Evolutionary conservation across 768 basidiomycete genomes (phyloP), one percentile per base, ranked within the genome.

Genomic region (Plicaturopsis crispa): DNA sequence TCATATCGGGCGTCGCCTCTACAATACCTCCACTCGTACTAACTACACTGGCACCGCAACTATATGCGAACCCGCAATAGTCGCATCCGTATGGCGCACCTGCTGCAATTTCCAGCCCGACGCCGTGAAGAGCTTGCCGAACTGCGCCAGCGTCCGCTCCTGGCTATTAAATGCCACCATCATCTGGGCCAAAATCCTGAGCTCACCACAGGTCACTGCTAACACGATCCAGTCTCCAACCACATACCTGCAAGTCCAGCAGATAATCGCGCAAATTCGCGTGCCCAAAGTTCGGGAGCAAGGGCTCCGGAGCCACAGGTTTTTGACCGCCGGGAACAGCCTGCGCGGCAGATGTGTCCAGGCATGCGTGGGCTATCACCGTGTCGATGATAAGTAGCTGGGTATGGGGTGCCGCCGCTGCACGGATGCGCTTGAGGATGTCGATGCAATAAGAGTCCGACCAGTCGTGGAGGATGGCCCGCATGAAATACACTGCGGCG

Each of bases 401-500:
- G 2, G 60, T 60, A 1, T 28, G 31, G 0, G 53, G 41, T 2
- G 32, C 19, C 6, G 61, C 59, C 2, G 53, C 57, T 5, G 30
- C 49, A 18, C 56, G 48, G 3, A 62, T 48, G n/a, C 53, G 46
- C 14, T 34, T 24, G 12, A 64, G 50, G 30, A 64, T 57, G 8
- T 34, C 31, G 5, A 28, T 5, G 24, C 36, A 46, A 17, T 48
- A 19, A 0, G 38, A 43, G 38, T 59, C 54, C 5, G 52, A 33
- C 60, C 60, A 61, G 44, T 64, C 55, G 42, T 64, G 62, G 20
- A 54, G 26, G 24, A 59, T 56, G 26, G 38, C 33, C 10, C 59
- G 47, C 18, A 61, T 13, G 28, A 61, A 43, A 44, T 56, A 63
- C 6, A 61, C 47, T 3, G 48, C 41, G 6, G 58, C 51, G 23